Evolutionary conservation across 306 rosid species (phyloP), one percentile per base, ranked within the genome.

Genomic region (Rosa rugosa): DNA sequence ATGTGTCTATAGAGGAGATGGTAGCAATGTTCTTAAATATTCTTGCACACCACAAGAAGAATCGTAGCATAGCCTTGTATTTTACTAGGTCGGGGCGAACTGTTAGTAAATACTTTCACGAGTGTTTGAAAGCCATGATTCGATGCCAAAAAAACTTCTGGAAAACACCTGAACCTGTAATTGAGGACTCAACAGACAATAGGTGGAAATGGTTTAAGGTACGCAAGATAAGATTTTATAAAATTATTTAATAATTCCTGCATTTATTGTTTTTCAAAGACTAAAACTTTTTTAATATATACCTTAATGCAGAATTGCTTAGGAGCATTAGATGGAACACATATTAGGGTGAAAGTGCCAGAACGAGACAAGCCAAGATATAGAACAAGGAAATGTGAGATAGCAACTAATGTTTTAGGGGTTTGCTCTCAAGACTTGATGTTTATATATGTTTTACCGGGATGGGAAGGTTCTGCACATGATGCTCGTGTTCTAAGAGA

Each of bases 251-350:
- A 14, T 11, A 46, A 11, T 10, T 11, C 54, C 1, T 49, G 1
- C 18, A 49, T 49, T 49, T 12, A 12, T 49, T 49, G 1, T 49
- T 49, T 31, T 31, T 31, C 2, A 31, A 11, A 47, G 17, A 11
- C n/a, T 51, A 16, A 51, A 51, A 51, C 5, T 51, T 17, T 5
- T 31, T 31, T 31, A 31, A 31, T 31, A 31, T 31, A 18, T 53
- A 18, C 20, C 6, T 1, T 17, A n/a, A 57, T 22, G 64, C 51
- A 77, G 38, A 77, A 77, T 50, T 77, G 49, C 25, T 49, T 77
- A 77, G 40, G 67, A n/a, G 75, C 67, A 36, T n/a, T 77, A 34
- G 75, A 77, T 77, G 50, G 51, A 51, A 77, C 80, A 1, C 23
- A 76, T 25, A 47, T 66, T 22, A 64, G 13, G 27, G 80, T 65